Percentiles rank a stretch among this genome's conserved stretches.
Conservation (phyloP, 2,329 filamentous ascomycete species). For the Curvularia lunata region DNA sequence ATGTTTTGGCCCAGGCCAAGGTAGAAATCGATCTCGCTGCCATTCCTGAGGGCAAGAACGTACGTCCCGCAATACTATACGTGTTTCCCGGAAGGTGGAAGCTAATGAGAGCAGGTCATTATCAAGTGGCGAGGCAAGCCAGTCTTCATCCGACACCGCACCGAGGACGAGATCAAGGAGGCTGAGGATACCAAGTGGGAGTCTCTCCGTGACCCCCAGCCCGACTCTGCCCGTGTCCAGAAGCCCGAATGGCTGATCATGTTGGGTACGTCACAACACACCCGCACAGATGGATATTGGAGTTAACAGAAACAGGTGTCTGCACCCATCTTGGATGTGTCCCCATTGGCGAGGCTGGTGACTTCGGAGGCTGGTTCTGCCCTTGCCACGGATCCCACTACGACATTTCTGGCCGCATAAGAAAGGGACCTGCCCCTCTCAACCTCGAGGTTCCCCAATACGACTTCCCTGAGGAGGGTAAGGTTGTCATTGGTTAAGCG, state of each 20-base stretch:
- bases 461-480: slow-evolving; percentile 89
- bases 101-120: slow-evolving; percentile 70
- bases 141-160: slow-evolving; percentile 99
- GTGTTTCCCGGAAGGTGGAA: slow-evolving; percentile 1
- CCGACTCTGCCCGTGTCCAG: slow-evolving; percentile 92
- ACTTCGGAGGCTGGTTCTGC: slow-evolving; percentile 99
- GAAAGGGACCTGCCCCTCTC: slow-evolving; percentile 94
- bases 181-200: slow-evolving; percentile 87
- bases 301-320: slow-evolving; percentile 68
- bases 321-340: slow-evolving; percentile 99
- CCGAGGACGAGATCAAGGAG: slow-evolving; percentile 88
- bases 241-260: slow-evolving; percentile 99
- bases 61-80: slow-evolving; percentile 57
- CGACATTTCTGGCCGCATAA: slow-evolving; percentile 98
- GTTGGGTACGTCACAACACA: slow-evolving; percentile 70
- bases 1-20: slow-evolving; percentile 98
- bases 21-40: slow-evolving; percentile 92
- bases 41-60: slow-evolving; percentile 99
- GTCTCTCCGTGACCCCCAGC: slow-evolving; percentile 86
- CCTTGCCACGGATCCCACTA: slow-evolving; percentile 99
- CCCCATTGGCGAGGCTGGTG: slow-evolving; percentile 97
- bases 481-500: slow-evolving; percentile 87
- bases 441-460: slow-evolving; percentile 95
- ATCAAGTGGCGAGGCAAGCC: slow-evolving; percentile 99
- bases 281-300: neutral